Evolutionary conservation across 352 stramenopile species (phyloP), one percentile per base, ranked within the genome.

Genomic region (Globisporangium paroecandrum): DNA sequence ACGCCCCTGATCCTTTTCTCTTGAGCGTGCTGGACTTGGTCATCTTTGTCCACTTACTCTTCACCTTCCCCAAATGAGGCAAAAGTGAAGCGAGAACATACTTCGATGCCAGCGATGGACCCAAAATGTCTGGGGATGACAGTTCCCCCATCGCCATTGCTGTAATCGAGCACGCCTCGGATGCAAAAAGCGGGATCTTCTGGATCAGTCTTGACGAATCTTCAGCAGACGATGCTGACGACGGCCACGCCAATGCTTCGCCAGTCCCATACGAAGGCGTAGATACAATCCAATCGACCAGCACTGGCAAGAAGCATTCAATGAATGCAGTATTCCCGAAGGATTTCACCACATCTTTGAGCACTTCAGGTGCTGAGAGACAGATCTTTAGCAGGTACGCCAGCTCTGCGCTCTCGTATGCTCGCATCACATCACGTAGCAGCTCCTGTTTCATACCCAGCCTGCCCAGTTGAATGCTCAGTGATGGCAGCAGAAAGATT

Each of bases 241-340:
- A n/a, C 18, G 53, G 22, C 63, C 54, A 56, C 24, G 20, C 12
- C 9, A 34, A 25, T 4, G 24, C 10, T 25, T 63, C 63, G 10
- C 25, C 29, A 7, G 29, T 22, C n/a, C 38, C 41, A 43, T 24
- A 27, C 20, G 54, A n/a, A 4, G 67, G 62, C 13, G 68, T 70
- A 53, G 79, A 70, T 3, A 79, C 72, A 3, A 91, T 61, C 87
- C 87, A 95, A 51, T 93, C 87, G 2, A 90, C 38, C 1, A 95
- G 54, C 3, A 90, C 73, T 6, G 85, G 87, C 7, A 93, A 51
- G 62, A 93, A 81, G 53, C 71, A 75, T 43, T 81, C 69, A 4
- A 93, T 62, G 7, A 93, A 72, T 18, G 67, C 70, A 29, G 68
- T 47, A 2, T 66, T 68, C 34, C 87, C 85, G 66, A 93, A 92